phyloP scores from a whole-genome alignment of 805 yeast genomes.

The Saccharomycopsis capsularis region DNA sequence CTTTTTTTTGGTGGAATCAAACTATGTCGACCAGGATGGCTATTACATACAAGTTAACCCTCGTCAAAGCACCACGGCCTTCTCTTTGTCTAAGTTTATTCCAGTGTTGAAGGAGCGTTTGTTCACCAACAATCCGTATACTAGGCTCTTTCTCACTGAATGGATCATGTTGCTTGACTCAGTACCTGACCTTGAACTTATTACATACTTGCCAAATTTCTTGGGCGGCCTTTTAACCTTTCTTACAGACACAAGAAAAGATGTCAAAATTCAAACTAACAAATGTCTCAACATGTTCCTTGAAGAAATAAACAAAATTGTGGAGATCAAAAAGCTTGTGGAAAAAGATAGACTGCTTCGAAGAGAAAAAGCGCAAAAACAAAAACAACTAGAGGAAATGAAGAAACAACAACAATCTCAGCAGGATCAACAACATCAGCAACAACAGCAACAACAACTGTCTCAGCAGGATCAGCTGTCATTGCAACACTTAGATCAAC shows the following conservation, averaged over 20 bases:
- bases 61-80: constrained; percentile 56
- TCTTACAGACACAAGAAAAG: constrained; percentile 75
- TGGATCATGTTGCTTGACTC: constrained; percentile 93
- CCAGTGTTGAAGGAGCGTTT: constrained; percentile 89
- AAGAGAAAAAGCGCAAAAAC: constrained; percentile 22
- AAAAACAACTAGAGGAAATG: constrained; percentile 5
- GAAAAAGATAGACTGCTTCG: constrained; percentile 28
- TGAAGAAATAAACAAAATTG: constrained; percentile 72
- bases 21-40: constrained; percentile 48
- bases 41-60: constrained; percentile 54
- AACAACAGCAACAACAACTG: neutral
- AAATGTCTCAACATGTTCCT: constrained; percentile 67
- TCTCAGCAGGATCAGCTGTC: neutral
- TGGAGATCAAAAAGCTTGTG: constrained; percentile 55
- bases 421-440: neutral
- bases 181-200: constrained; percentile 83
- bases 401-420: neutral
- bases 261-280: constrained; percentile 80
- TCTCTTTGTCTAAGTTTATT: constrained; percentile 78
- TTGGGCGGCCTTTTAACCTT: constrained; percentile 77
- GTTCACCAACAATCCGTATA: constrained; percentile 86
- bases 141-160: constrained; percentile 83
- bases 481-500: neutral
- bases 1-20: constrained; percentile 32
- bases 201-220: constrained; percentile 83